Base-by-base conservation (phyloP, 305 asterid species). In the Fraxinus albicans region DNA sequence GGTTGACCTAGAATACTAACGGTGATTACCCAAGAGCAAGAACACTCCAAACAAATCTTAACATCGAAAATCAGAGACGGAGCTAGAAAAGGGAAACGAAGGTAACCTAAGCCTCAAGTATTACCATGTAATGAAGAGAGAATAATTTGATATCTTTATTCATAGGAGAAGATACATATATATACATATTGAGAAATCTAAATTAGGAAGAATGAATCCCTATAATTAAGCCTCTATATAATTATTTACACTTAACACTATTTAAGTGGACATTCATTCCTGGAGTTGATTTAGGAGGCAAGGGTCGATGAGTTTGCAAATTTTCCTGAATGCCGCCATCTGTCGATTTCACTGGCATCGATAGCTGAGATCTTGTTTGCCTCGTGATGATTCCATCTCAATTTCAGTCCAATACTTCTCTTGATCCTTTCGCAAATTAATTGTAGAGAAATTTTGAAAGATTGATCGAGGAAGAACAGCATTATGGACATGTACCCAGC, bases 401-500 rank as follows among this genome's bases (percentile, higher is more conserved):
- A 78, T 69, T 63, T 85, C 91, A 40, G 82, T 13, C 9, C 78
- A 65, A 70, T 42, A 83, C 77, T 86, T 87, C 60, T 85, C 88
- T 6, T 83, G 87, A 80, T 78, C 87, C 78, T 86, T 84, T 69
- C 79, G 88, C 0, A 80, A 34, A 86, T 77, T 81, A 27, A 87
- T 81, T 78, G 87, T 83, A 50, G 79, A 87, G 89, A 80, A 85
- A 79, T 88, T 88, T 1, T 91, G 91, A 82, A 93, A 83, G 8
- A 89, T 40, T 13, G 88, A 83, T 33, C 88, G 95, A 31, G 90
- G 89, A 53, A 87, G 72, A 67, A 82, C 80, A 25, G 84, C 73
- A 60, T 85, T 93, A 84, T 89, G 94, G 67, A 83, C 63, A 55
- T 84, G 86, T 31, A 75, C 80, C 73, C 91, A 79, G 69, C 88